Base-by-base conservation (phyloP, 2,329 filamentous ascomycete species). In the Colletotrichum orbiculare region DNA sequence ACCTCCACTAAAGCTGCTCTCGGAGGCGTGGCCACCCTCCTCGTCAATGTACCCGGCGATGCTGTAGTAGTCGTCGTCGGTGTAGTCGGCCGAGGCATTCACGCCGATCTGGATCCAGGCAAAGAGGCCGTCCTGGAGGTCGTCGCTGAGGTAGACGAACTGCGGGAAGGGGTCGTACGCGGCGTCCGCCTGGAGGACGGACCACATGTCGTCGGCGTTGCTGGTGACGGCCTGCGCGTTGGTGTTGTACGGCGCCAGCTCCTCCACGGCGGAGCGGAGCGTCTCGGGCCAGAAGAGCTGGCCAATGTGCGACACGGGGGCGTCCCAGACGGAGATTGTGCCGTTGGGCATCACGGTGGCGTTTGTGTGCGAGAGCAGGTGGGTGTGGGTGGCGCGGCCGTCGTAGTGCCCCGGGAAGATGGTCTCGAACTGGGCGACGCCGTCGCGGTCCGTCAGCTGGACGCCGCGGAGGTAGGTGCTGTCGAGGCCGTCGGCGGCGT, bases 271-370 rank as follows among this genome's bases (percentile, higher is more conserved):
- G 5, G 74, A 66, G 65, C 87, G 82, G 39, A 90, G 81, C 58
- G 81, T 79, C 70, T 89, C 84, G 73, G 89, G 86, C 71, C 89
- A 87, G 77, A 88, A 90, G 59, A 88, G 75, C 73, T 91, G 87
- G n/a, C 88, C 87, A 37, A 90, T 82, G 73, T 90, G 86, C 8
- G 85, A 83, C 57, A 86, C 81, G 39, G 75, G 76, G 47, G 73
- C 74, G 0, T 75, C 71, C 60, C 66, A 69, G 37, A 71, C 73
- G 13, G 48, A 54, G 5, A 79, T 73, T 1, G 78, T 79, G 39
- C 72, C 67, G 69, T 79, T 79, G 38, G 69, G 50, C 13, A 73
- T 68, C 4, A 73, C 63, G 8, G 74, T 75, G 3, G 75, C 75
- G 54, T 77, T 77, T 52, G 74, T 69, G 67, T 79, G 73, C 79